These are phyloP conservation scores for Dictyophora rubrovolvata DNA, from an alignment of 768 basidiomycete genomes.

Conservation along the genomic window DNA sequence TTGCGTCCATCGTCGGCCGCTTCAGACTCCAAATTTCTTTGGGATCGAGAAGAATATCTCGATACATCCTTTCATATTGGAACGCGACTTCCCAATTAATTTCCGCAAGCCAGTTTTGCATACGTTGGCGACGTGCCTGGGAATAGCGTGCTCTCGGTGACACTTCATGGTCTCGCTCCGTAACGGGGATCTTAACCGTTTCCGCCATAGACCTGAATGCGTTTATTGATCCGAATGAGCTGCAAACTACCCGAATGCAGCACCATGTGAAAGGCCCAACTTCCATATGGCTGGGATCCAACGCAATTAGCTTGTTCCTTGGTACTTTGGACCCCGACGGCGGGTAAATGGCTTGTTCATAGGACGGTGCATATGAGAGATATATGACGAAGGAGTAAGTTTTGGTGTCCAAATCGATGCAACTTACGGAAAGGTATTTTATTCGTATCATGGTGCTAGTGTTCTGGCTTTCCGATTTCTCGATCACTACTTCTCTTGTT, in stretches of 20 bases:
- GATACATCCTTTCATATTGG: conserved; percentile 38
- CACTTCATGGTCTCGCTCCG: conserved; percentile 10
- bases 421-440: background rate
- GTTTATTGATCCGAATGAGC: background rate
- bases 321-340: background rate
- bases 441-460: background rate
- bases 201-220: background rate
- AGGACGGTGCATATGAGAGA: background rate
- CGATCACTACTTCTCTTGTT: background rate
- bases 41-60: conserved; percentile 33
- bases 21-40: conserved; percentile 38
- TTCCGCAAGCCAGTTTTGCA: conserved; percentile 23
- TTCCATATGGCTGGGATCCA: background rate
- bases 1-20: conserved; percentile 20
- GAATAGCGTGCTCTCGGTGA: conserved; percentile 40
- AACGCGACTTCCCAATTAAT: conserved; percentile 46
- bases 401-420: background rate
- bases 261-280: background rate
- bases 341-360: background rate
- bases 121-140: conserved; percentile 18
- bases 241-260: background rate
- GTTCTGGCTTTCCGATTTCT: background rate
- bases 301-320: background rate
- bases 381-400: background rate
- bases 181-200: background rate